A percentile compares a stretch with the other conserved stretches of the same genome.
Evolutionary conservation across 2,329 filamentous ascomycete genomes (phyloP).

Genomic region (Exophiala oligosperma): DNA sequence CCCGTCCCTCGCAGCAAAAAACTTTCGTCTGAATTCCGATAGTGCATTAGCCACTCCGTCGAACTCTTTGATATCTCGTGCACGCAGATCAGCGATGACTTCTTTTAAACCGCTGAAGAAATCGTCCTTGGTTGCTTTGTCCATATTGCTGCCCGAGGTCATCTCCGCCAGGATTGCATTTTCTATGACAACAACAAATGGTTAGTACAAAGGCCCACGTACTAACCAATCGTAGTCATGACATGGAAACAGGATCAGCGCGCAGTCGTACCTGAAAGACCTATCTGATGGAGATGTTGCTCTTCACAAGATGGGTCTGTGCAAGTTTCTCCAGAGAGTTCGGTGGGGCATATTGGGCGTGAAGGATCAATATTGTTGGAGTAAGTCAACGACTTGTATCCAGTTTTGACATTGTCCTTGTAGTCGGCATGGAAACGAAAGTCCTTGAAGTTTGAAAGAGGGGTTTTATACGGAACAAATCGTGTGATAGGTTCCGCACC

Average conservation of each 20-base stretch:
- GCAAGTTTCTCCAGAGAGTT: slow-evolving; percentile 70
- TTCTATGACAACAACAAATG: slow-evolving; percentile 38
- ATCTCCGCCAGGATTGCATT: slow-evolving; percentile 53
- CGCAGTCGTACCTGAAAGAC: slow-evolving; percentile 64
- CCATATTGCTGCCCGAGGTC: slow-evolving; percentile 48
- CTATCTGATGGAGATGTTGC: slow-evolving; percentile 78
- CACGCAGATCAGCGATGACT: slow-evolving; percentile 51
- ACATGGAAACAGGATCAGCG: slow-evolving; percentile 22
- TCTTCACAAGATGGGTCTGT: slow-evolving; percentile 70
- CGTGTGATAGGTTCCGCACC: slow-evolving; percentile 28
- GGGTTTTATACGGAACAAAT: slow-evolving; percentile 75
- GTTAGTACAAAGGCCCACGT: slow-evolving; percentile 33
- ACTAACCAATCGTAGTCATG: not conserved
- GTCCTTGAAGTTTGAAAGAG: slow-evolving; percentile 77
- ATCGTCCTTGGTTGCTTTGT: slow-evolving; percentile 43
- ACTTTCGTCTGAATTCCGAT: slow-evolving; percentile 49
- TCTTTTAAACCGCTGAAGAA: slow-evolving; percentile 49
- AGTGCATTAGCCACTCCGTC: slow-evolving; percentile 50
- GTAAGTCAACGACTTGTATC: slow-evolving; percentile 87
- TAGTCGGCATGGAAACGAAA: slow-evolving; percentile 88
- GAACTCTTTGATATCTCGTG: slow-evolving; percentile 52
- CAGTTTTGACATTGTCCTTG: slow-evolving; percentile 66
- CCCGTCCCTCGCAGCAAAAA: slow-evolving; percentile 19
- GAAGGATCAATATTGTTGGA: slow-evolving; percentile 83
- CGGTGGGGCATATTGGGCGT: slow-evolving; percentile 73